Base-by-base conservation (phyloP, 805 yeast genomes). In the Kuraishia capsulata region DNA sequence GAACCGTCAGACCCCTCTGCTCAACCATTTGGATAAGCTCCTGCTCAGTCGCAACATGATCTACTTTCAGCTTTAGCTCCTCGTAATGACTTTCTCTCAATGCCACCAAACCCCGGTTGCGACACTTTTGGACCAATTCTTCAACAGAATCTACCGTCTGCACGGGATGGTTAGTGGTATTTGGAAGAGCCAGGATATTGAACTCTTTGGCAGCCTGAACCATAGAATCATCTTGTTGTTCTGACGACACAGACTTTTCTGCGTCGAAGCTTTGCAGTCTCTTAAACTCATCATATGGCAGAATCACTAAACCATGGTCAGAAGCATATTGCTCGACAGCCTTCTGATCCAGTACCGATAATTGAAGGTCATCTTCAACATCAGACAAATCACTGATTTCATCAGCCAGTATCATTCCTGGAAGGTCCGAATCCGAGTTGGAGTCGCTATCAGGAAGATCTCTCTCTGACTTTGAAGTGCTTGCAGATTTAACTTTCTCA, bases 171-270 rank as follows among this genome's bases (percentile, higher is more conserved):
- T 42, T 33, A 10, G 39, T 37, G 13, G 44, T 43, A 36, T 47
- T 54, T 6, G 59, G 55, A 24, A 50, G 42, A 13, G 59, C 56
- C 24, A 56, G 38, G 13, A 56, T 31, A 25, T 53, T 50, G 23
- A 41, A 51, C 4, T 48, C 43, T 4, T 49, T 44, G 16, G 59
- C 51, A 10, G 53, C 51, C 18, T 44, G 41, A 5, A 52, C 36
- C 19, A 53, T 49, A 1, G 50, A 45, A 17, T 42, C 46, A 8
- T 49, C 45, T n/a, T n/a, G n/a, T n/a, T n/a, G n/a, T 9, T 44
- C 40, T 2, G 16, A 17, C n/a, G 31, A 33, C 8, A 25, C 21
- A 20, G 36, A 35, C 4, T 19, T 16, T 10, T 16, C 8, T 14
- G n/a, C 9, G 26, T 20, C 6, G 17, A 29, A 16, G 20, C 14